Evolutionary conservation across 2,329 filamentous ascomycete species (phyloP).

Genomic region (Beauveria australis): DNA sequence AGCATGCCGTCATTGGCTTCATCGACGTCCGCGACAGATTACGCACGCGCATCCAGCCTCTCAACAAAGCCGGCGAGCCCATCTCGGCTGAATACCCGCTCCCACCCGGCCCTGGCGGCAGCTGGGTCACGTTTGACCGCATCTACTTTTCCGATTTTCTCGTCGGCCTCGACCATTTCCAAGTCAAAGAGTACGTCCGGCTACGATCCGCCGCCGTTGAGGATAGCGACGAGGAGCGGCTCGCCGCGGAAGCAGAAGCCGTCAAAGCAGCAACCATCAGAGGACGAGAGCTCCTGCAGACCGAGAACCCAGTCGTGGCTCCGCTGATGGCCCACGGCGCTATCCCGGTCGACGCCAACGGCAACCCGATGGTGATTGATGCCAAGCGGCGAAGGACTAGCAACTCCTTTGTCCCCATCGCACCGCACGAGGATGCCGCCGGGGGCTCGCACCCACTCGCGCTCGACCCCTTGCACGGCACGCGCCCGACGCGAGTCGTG

Average conservation of each 20-base stretch:
- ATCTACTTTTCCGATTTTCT: slow-evolving; percentile 52
- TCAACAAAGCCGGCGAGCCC: slow-evolving; percentile 38
- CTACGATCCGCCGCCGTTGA: slow-evolving; percentile 34
- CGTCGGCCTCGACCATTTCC: slow-evolving; percentile 44
- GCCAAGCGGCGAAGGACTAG: slow-evolving; percentile 39
- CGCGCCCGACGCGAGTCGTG: slow-evolving; percentile 48
- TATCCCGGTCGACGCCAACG: slow-evolving; percentile 33
- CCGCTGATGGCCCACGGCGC: slow-evolving; percentile 43
- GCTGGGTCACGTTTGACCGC: slow-evolving; percentile 56
- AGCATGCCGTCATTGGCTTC: slow-evolving; percentile 54
- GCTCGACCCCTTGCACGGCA: slow-evolving; percentile 40
- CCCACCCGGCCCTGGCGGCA: slow-evolving; percentile 51
- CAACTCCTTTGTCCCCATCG: slow-evolving; percentile 1
- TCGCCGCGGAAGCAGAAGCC: slow-evolving; percentile 32
- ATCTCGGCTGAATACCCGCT: slow-evolving; percentile 39
- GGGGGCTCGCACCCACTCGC: slow-evolving; percentile 6
- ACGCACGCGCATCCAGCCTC: slow-evolving; percentile 48
- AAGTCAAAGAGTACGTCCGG: slow-evolving; percentile 56
- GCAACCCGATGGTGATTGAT: not conserved
- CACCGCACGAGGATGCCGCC: slow-evolving; percentile 3
- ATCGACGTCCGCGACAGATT: slow-evolving; percentile 54
- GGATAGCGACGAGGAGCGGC: slow-evolving; percentile 30
- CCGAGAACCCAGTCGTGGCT: slow-evolving; percentile 34
- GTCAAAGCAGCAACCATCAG: slow-evolving; percentile 39
- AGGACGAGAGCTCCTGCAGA: slow-evolving; percentile 33